Base-by-base conservation (phyloP, 257 asterid genomes). In the Hygrophila difformis region DNA sequence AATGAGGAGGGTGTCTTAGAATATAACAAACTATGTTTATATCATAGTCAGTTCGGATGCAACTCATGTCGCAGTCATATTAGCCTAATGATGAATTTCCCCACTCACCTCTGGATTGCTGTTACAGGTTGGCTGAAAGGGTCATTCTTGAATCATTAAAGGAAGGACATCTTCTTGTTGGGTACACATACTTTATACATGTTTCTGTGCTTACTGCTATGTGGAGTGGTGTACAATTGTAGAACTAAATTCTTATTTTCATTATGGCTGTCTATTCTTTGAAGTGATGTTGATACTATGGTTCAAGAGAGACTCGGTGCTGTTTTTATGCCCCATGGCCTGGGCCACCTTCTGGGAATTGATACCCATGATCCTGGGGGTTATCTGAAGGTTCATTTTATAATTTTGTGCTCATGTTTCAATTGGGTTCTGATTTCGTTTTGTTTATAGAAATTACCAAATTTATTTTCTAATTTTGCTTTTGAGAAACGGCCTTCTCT, bases 341-440 rank as follows among this genome's bases (percentile, higher is more conserved):
- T 89, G 53, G 98, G 98, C 28, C 98, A 89, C 77, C 85, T 89
- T 49, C 66, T 89, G 48, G 98, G 96, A 42, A 82, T 89, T 28
- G 98, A 89, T 79, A 85, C 96, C 51, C 98, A 89, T 59, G 98
- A 89, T 69, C 86, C 94, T 44, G 96, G 98, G 58, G 98, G 96
- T 60, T 85, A 77, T 69, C 79, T 77, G 28, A 66, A 79, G 96
- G 98, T 86, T 44, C 22, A 46, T 39, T n/a, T 5, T 36, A 51
- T 63, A 38, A 42, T 47, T 53, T n/a, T 36, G 21, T 19, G 17
- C 1, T 5, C 29, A 33, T n/a, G 12, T 18, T 35, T 28, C 51
- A 8, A 35, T 35, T 47, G 13, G 29, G 51, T 63, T 39, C 29
- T 23, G 24, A 41, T 14, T 44, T 45, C 35, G 19, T 35, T 47